These are phyloP conservation scores for Debaryomyces castellii DNA, from an alignment of 805 yeast species.

Conservation along the genomic window DNA sequence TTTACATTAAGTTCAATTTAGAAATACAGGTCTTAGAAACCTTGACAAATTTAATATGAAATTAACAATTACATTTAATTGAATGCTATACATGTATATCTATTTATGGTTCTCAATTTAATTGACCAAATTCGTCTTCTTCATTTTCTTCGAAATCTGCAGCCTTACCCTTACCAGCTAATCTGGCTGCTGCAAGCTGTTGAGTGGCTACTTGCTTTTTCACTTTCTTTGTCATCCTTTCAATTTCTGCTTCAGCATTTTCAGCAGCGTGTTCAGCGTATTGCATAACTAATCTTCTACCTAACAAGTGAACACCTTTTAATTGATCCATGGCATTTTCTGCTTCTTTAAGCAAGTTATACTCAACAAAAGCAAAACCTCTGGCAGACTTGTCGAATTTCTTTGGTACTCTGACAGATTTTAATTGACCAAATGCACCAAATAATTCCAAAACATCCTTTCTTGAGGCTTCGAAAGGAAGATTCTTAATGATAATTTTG, in stretches of 20 bases:
- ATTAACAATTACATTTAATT: no score
- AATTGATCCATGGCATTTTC: conserved; percentile 91
- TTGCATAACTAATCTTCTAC: conserved; percentile 91
- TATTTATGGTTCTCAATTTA: no score
- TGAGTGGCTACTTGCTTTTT: conserved; percentile 76
- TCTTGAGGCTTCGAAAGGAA: conserved; percentile 94
- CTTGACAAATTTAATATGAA: no score
- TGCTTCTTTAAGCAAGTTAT: conserved; percentile 81
- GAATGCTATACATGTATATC: no score
- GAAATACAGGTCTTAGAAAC: no score
- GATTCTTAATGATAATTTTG: conserved; percentile 90
- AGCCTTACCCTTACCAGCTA: conserved; percentile 71
- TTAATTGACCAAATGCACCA: conserved; percentile 91
- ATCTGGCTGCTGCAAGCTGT: conserved; percentile 66
- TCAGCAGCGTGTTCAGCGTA: conserved; percentile 81
- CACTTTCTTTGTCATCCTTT: conserved; percentile 84
- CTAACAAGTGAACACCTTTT: conserved; percentile 94
- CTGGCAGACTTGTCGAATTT: conserved; percentile 93
- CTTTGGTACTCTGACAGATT: conserved; percentile 93
- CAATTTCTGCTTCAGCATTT: conserved; percentile 88
- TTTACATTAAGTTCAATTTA: no score
- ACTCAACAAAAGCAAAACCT: conserved; percentile 98
- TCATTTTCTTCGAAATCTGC: conserved; percentile 60
- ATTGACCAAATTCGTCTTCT: conserved; percentile 16
- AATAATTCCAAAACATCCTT: conserved; percentile 90